phyloP scores from a whole-genome alignment of 345 rosid species.

The Stellera chamaejasme region DNA sequence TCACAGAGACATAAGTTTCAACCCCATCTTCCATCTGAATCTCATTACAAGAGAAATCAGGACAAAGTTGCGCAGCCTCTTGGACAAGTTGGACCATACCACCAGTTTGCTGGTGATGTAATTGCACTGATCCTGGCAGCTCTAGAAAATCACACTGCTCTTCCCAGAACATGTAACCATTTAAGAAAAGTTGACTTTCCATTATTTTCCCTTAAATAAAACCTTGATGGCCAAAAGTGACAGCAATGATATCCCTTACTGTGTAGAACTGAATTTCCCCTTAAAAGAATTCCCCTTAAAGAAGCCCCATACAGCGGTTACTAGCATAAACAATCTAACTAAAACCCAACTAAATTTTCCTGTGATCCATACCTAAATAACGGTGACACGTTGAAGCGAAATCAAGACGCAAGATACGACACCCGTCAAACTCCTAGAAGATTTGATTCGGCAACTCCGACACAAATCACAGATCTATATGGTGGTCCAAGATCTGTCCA shows the following conservation, averaged over 20 bases:
- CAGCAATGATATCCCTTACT: not conserved
- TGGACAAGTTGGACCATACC: slow-evolving; percentile 3
- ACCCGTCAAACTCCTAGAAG: no score
- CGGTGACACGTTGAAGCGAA: no score
- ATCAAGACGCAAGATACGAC: no score
- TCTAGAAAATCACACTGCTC: not conserved
- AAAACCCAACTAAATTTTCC: no score
- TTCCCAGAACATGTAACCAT: not conserved
- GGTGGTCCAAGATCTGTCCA: no score
- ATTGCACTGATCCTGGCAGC: slow-evolving; percentile 5
- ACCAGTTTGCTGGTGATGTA: slow-evolving; percentile 4
- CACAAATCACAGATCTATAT: no score
- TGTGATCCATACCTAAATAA: no score
- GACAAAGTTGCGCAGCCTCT: slow-evolving; percentile 1
- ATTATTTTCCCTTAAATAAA: not conserved
- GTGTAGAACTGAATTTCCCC: not conserved
- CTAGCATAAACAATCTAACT: no score
- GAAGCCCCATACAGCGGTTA: no score
- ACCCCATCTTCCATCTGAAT: not conserved
- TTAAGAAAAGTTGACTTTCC: slow-evolving; percentile 5
- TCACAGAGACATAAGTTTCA: not conserved
- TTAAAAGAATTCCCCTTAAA: no score
- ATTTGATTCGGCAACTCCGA: no score
- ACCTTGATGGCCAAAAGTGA: not conserved
- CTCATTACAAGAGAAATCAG: no score